Base-by-base conservation (phyloP, 2,329 filamentous ascomycete genomes). In the Colletotrichum graminicola region DNA sequence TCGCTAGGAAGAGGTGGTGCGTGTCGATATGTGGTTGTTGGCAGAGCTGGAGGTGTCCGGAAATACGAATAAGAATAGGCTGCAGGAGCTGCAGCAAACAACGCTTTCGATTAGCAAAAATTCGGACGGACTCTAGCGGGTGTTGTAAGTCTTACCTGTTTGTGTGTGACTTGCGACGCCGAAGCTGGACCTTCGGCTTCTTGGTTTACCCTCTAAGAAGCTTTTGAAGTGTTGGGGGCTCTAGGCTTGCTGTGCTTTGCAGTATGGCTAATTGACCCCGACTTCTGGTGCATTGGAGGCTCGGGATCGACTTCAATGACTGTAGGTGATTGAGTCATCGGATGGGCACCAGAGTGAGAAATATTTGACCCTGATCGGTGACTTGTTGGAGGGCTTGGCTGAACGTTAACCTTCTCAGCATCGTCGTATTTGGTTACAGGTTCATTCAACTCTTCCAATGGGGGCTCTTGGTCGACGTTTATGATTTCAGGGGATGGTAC, bases 161-260 rank as follows among this genome's bases (percentile, higher is more conserved):
- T 55, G 29, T 54, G 51, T 8, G 10, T 21, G 51, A 54, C 51
- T 23, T 34, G 29, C 51, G 29, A n/a, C 51, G 51, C 29, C 34
- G 29, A 34, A 54, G 51, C 51, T 34, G 29, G 51, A 54, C 51
- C 26, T 54, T 54, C 51, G 21, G 51, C 51, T 54, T 54, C 51
- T 54, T 54, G 26, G 51, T 32, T 54, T 54, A 32, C 14, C 51
- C 51, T 34, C 51, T 12, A 11, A 32, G 51, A 54, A 54, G 29
- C 51, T 54, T 34, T 54, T 54, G 26, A 54, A n/a, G 51, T 34
- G 29, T 34, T 54, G 5, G 51, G 14, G 29, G 51, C 51, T 54
- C 51, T 54, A 54, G 51, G 51, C 51, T 54, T 32, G 26, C 51
- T 54, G 16, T 34, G 51, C 51, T 54, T 54, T 29, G 3, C 29